Evolutionary conservation across 345 rosid species (phyloP).

Genomic region (Syzygium grande): DNA sequence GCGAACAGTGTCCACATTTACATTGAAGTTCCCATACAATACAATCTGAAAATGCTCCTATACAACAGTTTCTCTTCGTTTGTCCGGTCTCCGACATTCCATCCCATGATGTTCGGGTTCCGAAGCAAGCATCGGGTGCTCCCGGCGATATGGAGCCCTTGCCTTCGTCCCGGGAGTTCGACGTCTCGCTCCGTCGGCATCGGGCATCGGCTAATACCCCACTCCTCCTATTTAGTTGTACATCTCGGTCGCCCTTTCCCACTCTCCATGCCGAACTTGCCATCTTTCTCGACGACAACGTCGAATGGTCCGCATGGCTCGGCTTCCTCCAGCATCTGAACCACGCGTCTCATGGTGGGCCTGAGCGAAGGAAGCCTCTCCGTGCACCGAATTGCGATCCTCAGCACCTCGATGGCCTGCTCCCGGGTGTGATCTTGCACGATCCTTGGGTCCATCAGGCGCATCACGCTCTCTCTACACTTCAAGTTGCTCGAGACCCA

Average conservation of each 20-base stretch:
- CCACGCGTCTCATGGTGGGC: slow-evolving; percentile 83
- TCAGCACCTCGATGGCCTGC: slow-evolving; percentile 55
- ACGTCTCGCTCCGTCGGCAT: neutral
- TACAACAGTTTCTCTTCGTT: neutral
- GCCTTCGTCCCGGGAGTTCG: neutral
- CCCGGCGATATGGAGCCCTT: neutral
- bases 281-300: slow-evolving; percentile 24
- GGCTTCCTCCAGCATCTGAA: slow-evolving; percentile 78
- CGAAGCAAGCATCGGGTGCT: neutral
- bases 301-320: slow-evolving; percentile 55
- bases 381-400: slow-evolving; percentile 71
- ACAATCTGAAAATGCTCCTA: neutral
- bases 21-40: neutral
- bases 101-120: neutral
- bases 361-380: slow-evolving; percentile 41
- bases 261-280: neutral
- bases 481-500: slow-evolving; percentile 64
- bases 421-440: slow-evolving; percentile 34
- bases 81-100: neutral
- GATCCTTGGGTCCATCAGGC: slow-evolving; percentile 61
- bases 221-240: neutral
- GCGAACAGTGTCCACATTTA: neutral
- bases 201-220: neutral
- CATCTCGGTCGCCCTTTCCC: neutral
- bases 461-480: slow-evolving; percentile 37